Evolutionary conservation across 75 land plant species (phyloP).

Genomic region (Pseudotsuga menziesii): DNA sequence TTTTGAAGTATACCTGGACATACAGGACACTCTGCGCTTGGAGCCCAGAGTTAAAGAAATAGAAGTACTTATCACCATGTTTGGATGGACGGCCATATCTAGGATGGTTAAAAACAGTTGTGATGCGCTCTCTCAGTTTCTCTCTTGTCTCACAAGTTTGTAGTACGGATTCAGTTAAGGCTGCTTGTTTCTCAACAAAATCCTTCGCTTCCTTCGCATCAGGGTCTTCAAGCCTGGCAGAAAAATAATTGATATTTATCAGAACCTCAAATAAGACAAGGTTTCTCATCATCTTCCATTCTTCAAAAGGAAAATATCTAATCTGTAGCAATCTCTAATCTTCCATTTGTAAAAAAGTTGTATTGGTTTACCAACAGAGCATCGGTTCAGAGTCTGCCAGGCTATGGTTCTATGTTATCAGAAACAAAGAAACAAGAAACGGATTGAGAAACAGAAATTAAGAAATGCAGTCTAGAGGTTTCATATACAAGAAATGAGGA

Average conservation of each 20-base stretch:
- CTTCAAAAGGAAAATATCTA: neutral
- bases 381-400: no score
- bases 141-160: constrained; percentile 58
- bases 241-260: neutral
- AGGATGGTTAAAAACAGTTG: constrained; percentile 70
- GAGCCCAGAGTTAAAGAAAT: constrained; percentile 78
- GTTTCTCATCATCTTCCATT: neutral
- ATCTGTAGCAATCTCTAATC: neutral
- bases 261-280: neutral
- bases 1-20: constrained; percentile 55
- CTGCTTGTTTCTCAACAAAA: constrained; percentile 76
- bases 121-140: constrained; percentile 51
- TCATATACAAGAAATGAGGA: no score
- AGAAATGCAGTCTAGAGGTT: no score
- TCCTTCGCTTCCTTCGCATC: constrained; percentile 74
- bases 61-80: constrained; percentile 81
- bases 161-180: constrained; percentile 56
- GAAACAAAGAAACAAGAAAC: no score
- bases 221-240: constrained; percentile 87
- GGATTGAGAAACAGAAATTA: no score
- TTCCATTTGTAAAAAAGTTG: no score
- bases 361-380: no score
- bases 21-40: constrained; percentile 89
- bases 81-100: constrained; percentile 61
- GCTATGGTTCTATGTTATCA: no score